Evolutionary conservation across 805 yeast species (phyloP).

Genomic region (Cyberlindnera subsufficiens): DNA sequence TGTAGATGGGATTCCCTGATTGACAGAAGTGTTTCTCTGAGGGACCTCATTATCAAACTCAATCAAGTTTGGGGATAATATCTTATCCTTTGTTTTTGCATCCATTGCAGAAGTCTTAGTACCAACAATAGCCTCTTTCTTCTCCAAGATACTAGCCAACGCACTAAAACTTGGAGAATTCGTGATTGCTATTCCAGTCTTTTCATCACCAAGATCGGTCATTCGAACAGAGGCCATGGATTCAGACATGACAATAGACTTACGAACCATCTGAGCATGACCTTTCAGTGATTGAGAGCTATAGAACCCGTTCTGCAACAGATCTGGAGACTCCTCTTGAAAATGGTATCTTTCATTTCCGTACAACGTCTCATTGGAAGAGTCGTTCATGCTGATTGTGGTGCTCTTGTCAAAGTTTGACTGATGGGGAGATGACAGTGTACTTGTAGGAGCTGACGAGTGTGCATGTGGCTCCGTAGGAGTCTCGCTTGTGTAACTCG

Average conservation of each 20-base stretch:
- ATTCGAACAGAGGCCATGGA: conserved; percentile 18
- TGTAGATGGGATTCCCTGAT: background rate
- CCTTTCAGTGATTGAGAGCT: conserved; percentile 11
- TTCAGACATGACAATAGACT: conserved; percentile 19
- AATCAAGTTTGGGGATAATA: conserved; percentile 28
- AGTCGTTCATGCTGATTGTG: background rate
- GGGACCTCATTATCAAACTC: conserved; percentile 26
- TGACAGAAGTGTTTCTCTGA: background rate
- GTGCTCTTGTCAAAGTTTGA: background rate
- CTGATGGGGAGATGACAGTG: conserved; percentile 12
- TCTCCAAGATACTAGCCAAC: conserved; percentile 33
- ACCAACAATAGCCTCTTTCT: conserved; percentile 25
- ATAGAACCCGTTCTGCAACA: conserved; percentile 17
- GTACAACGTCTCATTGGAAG: conserved; percentile 1
- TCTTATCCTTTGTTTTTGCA: background rate
- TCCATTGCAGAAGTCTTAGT: background rate
- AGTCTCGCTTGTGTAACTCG: conserved; percentile 1
- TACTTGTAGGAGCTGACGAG: conserved; percentile 14
- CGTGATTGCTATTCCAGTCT: conserved; percentile 27
- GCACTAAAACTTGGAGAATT: conserved; percentile 39
- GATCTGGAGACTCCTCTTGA: conserved; percentile 17
- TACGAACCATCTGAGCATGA: conserved; percentile 19
- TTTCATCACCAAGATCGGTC: background rate
- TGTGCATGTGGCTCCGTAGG: background rate
- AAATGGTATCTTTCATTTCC: conserved; percentile 2